Percentiles rank a stretch among this genome's conserved stretches.
Conservation (phyloP, 2,329 filamentous ascomycete genomes). For the Talaromyces sp. region DNA sequence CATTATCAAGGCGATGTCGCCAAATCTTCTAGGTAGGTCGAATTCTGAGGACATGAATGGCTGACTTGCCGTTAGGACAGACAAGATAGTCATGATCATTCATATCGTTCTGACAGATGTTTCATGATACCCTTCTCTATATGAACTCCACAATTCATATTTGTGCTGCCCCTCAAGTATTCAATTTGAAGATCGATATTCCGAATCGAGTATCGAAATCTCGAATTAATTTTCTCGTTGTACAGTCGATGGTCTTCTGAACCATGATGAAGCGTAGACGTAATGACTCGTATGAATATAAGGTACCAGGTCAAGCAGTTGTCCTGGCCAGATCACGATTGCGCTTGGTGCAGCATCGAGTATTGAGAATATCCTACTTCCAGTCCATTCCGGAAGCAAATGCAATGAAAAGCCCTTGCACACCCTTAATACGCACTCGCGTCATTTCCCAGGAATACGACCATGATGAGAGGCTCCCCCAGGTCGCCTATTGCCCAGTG, state of each 20-base stretch:
- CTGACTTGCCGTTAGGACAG: slow-evolving; percentile 18
- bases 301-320: not conserved
- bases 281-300: too few species aligned
- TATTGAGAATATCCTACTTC: not conserved
- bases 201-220: too few species aligned
- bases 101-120: not conserved
- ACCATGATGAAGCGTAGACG: too few species aligned
- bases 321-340: not conserved
- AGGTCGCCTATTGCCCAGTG: not conserved
- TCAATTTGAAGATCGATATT: not conserved
- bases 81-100: not conserved
- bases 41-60: not conserved
- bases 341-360: not conserved
- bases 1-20: not conserved
- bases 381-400: not conserved
- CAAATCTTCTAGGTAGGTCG: slow-evolving; percentile 10
- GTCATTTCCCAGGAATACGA: slow-evolving; percentile 27
- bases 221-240: too few species aligned
- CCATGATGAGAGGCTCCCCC: slow-evolving; percentile 11
- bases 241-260: too few species aligned
- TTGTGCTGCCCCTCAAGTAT: not conserved
- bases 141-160: not conserved
- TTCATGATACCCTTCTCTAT: not conserved
- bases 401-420: not conserved
- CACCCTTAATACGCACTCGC: not conserved